Conservation (phyloP, 768 basidiomycete genomes). For the Tricholoma matsutake region DNA sequence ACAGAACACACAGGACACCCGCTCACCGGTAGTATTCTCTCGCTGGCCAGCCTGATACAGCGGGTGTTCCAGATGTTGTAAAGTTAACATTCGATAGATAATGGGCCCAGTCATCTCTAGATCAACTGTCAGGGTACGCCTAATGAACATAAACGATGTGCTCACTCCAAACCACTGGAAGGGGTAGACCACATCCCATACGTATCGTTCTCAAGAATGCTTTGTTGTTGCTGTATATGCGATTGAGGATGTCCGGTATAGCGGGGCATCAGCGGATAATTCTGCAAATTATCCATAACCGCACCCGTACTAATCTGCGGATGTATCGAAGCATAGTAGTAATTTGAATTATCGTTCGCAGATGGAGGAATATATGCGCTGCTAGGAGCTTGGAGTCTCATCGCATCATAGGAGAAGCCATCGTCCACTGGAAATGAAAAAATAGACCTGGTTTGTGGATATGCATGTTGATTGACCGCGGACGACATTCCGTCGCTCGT, state of each 20-base stretch:
- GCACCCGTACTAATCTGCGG: background rate
- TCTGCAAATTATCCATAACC: background rate
- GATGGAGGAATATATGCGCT: background rate
- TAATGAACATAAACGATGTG: slow-evolving; percentile 6
- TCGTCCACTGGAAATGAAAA: background rate
- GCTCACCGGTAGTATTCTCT: background rate
- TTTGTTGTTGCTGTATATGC: background rate
- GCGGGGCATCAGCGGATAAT: background rate
- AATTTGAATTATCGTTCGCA: background rate
- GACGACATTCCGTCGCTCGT: background rate
- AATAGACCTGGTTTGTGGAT: background rate
- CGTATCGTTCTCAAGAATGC: slow-evolving; percentile 30
- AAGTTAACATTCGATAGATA: slow-evolving; percentile 37
- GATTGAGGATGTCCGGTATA: background rate
- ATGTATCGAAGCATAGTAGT: background rate
- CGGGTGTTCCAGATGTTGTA: background rate
- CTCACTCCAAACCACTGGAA: slow-evolving; percentile 62
- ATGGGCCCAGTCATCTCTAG: slow-evolving; percentile 43
- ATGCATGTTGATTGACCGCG: background rate
- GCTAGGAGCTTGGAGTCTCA: background rate
- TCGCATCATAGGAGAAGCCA: background rate
- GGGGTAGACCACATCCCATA: slow-evolving; percentile 68
- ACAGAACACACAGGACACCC: background rate
- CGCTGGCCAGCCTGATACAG: background rate
- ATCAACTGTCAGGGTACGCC: background rate